Evolutionary conservation across 2,329 filamentous ascomycete genomes (phyloP).

Genomic region (Penicillium glabrum): DNA sequence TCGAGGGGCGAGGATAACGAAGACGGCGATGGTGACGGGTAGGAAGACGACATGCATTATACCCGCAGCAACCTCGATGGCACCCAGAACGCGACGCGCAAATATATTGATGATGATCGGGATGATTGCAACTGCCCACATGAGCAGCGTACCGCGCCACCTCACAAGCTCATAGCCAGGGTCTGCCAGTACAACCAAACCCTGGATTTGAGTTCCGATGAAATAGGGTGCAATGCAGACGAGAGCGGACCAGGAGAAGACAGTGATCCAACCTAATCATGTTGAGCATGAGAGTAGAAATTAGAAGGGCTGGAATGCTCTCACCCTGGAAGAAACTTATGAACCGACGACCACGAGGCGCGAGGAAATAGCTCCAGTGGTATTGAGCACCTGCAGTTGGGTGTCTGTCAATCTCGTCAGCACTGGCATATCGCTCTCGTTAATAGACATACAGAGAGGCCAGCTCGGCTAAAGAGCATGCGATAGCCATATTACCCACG

Average conservation of each 20-base stretch:
- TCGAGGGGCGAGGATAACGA: constrained; percentile 22
- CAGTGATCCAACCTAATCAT: constrained; percentile 28
- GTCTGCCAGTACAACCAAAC: constrained; percentile 26
- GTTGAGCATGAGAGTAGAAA: background rate
- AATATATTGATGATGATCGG: constrained; percentile 52
- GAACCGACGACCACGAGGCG: constrained; percentile 20
- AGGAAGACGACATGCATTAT: constrained; percentile 32
- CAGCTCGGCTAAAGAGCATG: constrained; percentile 39
- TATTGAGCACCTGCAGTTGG: constrained; percentile 35
- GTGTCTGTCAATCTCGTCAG: constrained; percentile 5
- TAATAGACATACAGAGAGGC: constrained; percentile 32
- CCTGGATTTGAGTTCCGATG: constrained; percentile 31
- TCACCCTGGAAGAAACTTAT: constrained; percentile 26
- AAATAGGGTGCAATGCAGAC: constrained; percentile 28
- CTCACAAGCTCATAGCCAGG: constrained; percentile 18
- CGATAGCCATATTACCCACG: constrained; percentile 35
- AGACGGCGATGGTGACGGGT: constrained; percentile 20
- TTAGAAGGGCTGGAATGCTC: background rate
- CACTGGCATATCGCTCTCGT: background rate
- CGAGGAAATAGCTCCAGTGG: constrained; percentile 37
- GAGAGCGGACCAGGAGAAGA: constrained; percentile 31
- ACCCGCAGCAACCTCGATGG: constrained; percentile 51
- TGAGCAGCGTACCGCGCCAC: constrained; percentile 46
- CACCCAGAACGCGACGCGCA: constrained; percentile 45
- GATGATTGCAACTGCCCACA: constrained; percentile 31